phyloP scores from a whole-genome alignment of 2,329 filamentous ascomycete genomes.

The Fusarium palustre region DNA sequence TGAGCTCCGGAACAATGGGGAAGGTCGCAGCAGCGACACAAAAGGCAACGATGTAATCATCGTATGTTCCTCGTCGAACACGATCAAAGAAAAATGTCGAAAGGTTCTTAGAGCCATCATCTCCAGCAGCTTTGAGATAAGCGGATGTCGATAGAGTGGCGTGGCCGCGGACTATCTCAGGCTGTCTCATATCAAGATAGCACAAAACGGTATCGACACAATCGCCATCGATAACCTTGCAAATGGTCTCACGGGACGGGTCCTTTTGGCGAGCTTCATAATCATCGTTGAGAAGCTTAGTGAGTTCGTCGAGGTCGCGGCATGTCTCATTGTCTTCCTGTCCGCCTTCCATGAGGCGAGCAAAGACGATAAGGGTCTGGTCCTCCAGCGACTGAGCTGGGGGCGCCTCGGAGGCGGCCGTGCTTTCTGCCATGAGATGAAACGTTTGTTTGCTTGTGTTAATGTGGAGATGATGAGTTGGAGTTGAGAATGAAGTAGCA shows the following conservation, averaged over 20 bases:
- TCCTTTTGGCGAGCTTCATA: slow-evolving; percentile 58
- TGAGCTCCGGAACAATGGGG: slow-evolving; percentile 82
- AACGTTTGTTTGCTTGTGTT: slow-evolving; percentile 5
- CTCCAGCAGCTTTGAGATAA: slow-evolving; percentile 80
- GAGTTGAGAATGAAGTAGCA: background rate
- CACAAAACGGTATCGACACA: slow-evolving; percentile 87
- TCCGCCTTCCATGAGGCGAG: slow-evolving; percentile 89
- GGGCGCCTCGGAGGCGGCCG: slow-evolving; percentile 49
- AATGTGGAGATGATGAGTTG: background rate
- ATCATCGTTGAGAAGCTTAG: slow-evolving; percentile 70
- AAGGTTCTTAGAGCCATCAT: slow-evolving; percentile 77
- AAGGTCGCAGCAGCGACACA: slow-evolving; percentile 92
- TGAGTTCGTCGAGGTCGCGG: slow-evolving; percentile 67
- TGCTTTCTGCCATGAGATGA: slow-evolving; percentile 49
- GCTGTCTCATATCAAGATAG: slow-evolving; percentile 85
- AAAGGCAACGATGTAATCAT: slow-evolving; percentile 91
- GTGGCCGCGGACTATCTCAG: slow-evolving; percentile 79
- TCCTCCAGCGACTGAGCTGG: slow-evolving; percentile 63
- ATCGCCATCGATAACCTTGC: slow-evolving; percentile 75
- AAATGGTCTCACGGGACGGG: slow-evolving; percentile 61
- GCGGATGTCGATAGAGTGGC: slow-evolving; percentile 85
- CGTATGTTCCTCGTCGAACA: slow-evolving; percentile 79
- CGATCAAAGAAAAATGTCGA: slow-evolving; percentile 79
- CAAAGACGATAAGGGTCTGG: slow-evolving; percentile 81
- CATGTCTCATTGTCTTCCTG: slow-evolving; percentile 82